Evolutionary conservation across 169 alveolate species (phyloP), one percentile per base, ranked within the genome.

Genomic region (Babesia bovis): DNA sequence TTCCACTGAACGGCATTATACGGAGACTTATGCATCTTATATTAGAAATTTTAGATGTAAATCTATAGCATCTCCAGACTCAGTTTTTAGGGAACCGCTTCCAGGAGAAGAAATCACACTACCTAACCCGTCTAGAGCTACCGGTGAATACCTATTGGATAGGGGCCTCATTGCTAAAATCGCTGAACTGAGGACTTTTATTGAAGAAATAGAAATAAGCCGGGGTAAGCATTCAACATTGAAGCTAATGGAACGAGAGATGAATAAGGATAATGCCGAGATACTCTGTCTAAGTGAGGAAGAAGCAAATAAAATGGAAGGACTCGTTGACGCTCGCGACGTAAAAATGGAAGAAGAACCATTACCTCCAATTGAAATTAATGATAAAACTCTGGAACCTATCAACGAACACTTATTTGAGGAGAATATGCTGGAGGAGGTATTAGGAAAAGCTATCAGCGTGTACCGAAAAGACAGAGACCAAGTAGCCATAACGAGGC

Each of bases 361-460:
- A 15, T 38, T 45, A 4, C n/a, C 66, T 28, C 47, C 50, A 5
- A 61, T 81, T 19, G 88, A 71, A 33, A 81, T 81, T 0, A 72
- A 72, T 49, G 88, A 81, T 13, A 51, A 23, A 30, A 69, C 70
- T 17, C 47, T 81, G 35, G 84, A 71, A 71, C 84, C 84, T 3
- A 63, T 81, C 23, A 47, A 28, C 65, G 84, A 81, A 1, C 84
- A 60, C 33, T n/a, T 81, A 36, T 71, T 40, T 17, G 88, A 81
- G 21, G 88, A 81, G 61, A 66, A 66, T 55, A 45, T 81, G 56
- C 52, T 81, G 13, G 88, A 81, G 66, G 88, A 81, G 28, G 88
- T 81, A 6, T 47, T 81, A 40, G 82, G 73, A 32, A 81, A 49
- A 66, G 84, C 88, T 5, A 56, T 81, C 45, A 65, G 55, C 61